A percentile compares a stretch with the other conserved stretches of the same genome.
phyloP scores from a whole-genome alignment of 75 land plant genomes.

The Sequoiadendron giganteum region DNA sequence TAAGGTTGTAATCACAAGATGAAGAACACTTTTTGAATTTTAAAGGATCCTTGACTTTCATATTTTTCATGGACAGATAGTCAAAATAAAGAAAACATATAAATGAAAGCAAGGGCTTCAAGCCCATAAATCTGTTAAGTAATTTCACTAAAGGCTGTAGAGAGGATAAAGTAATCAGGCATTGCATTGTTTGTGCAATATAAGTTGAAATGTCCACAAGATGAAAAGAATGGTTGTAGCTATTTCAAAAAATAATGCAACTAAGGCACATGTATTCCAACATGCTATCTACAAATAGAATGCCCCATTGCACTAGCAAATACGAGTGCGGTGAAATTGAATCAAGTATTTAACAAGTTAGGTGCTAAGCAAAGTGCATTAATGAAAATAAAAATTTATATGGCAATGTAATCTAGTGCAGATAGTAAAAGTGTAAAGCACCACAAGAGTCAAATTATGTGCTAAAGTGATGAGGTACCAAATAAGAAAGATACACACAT shows the following conservation, averaged over 20 bases:
- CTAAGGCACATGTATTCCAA: neutral
- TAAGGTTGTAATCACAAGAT: neutral
- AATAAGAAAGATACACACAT: neutral
- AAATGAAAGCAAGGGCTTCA: neutral
- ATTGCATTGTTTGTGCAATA: neutral
- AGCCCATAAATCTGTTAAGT: neutral
- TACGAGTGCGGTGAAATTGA: neutral
- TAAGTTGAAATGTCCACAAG: neutral
- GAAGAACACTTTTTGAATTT: too few relatives aligned
- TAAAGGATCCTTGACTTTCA: neutral
- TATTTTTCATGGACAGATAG: neutral
- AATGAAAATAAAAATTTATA: too few relatives aligned
- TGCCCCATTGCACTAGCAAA: neutral
- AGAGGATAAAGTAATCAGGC: neutral
- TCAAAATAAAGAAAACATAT: neutral
- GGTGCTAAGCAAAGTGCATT: neutral
- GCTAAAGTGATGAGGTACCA: neutral
- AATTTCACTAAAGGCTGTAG: neutral
- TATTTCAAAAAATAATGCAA: neutral
- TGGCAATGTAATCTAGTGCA: neutral
- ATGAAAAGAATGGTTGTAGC: neutral
- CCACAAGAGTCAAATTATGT: neutral
- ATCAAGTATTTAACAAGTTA: too few relatives aligned
- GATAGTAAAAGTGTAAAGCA: neutral
- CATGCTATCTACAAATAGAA: neutral